These are phyloP conservation scores for Flueggea neowawraea DNA, from an alignment of 441 rosid species.

Conservation along the genomic window DNA sequence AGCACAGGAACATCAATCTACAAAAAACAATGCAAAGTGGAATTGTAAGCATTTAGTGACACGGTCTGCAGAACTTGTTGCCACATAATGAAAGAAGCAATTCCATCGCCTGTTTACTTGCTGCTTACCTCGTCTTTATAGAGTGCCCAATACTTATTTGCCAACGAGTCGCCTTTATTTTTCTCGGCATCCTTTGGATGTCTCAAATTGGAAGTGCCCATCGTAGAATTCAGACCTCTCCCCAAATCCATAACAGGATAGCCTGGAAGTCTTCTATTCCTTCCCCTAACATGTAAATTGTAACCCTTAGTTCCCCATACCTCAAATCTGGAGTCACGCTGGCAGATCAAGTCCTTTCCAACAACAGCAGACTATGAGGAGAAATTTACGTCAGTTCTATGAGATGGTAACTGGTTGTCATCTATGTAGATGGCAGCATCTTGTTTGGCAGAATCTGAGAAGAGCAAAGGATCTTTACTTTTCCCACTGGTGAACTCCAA, in stretches of 20 bases:
- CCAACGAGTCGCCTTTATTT: constrained; percentile 33
- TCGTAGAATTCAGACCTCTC: constrained; percentile 48
- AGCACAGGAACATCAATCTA: constrained; percentile 82
- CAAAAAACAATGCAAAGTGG: constrained; percentile 11
- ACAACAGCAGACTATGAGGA: constrained; percentile 76
- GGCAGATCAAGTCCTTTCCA: constrained; percentile 75
- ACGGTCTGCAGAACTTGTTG: neutral
- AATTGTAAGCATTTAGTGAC: constrained; percentile 1
- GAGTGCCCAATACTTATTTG: constrained; percentile 56
- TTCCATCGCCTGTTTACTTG: neutral
- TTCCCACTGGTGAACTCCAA: constrained; percentile 77
- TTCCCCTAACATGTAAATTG: constrained; percentile 66
- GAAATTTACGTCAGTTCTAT: constrained; percentile 93
- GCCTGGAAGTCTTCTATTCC: constrained; percentile 74
- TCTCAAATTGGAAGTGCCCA: constrained; percentile 28
- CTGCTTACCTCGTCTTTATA: constrained; percentile 71
- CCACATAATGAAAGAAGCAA: neutral
- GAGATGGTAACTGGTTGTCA: constrained; percentile 73
- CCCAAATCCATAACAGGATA: constrained; percentile 58
- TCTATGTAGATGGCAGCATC: constrained; percentile 49
- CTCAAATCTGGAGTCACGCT: constrained; percentile 84
- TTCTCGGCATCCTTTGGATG: constrained; percentile 34
- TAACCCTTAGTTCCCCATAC: constrained; percentile 97
- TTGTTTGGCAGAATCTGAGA: constrained; percentile 54
- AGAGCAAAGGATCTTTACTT: constrained; percentile 74